phyloP scores from a whole-genome alignment of 305 asterid species.

The Stenogyne calaminthoides region DNA sequence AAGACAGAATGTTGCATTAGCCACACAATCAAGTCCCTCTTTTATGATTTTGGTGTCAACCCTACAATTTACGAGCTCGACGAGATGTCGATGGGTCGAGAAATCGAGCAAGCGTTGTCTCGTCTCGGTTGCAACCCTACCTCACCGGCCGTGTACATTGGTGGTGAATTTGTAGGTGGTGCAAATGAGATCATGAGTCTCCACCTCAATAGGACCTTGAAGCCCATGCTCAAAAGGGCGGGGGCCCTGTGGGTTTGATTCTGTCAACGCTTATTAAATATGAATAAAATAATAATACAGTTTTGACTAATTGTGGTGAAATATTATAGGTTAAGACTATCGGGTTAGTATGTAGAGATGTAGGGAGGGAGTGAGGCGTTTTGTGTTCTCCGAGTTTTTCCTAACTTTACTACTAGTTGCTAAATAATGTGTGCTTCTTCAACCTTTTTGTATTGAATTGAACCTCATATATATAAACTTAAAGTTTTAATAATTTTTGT shows the following conservation, averaged over 20 bases:
- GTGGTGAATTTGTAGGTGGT: conserved; percentile 72
- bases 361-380: conserved; percentile 27
- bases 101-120: conserved; percentile 64
- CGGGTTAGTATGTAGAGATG: conserved; percentile 29
- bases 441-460: conserved; percentile 35
- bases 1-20: conserved; percentile 61
- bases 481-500: conserved; percentile 22
- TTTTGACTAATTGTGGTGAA: conserved; percentile 22
- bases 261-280: too few species aligned
- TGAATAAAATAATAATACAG: conserved; percentile 16
- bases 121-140: conserved; percentile 52
- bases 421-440: conserved; percentile 29
- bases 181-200: conserved; percentile 69
- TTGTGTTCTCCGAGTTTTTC: conserved; percentile 33
- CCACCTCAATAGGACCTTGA: conserved; percentile 60
- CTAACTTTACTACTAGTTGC: conserved; percentile 9
- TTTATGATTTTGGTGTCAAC: conserved; percentile 60
- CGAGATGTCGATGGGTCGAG: conserved; percentile 55
- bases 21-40: conserved; percentile 58
- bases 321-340: conserved; percentile 1
- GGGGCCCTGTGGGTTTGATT: conserved; percentile 71
- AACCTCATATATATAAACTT: conserved; percentile 13
- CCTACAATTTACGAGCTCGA: conserved; percentile 64
- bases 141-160: conserved; percentile 69
- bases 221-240: conserved; percentile 68